phyloP scores from a whole-genome alignment of 2,329 filamentous ascomycete genomes.

The Monilinia vaccinii-corymbosi region DNA sequence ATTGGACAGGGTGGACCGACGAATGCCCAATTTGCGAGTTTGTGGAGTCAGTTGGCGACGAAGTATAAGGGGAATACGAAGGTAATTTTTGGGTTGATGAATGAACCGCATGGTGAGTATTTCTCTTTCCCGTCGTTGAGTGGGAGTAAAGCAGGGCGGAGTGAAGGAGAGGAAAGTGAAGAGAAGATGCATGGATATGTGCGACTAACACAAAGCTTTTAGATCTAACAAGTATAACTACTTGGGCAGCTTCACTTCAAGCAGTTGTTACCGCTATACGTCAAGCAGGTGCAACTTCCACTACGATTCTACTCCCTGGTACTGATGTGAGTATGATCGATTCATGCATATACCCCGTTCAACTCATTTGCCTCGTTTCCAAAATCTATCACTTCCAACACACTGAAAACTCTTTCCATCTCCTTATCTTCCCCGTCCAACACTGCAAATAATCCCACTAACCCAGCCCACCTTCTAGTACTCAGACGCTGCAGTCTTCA shows the following conservation, averaged over 20 bases:
- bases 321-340: conserved; percentile 32
- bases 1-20: conserved; percentile 57
- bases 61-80: conserved; percentile 47
- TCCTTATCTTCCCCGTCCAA: too few relatives aligned
- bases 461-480: conserved; percentile 29
- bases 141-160: background rate
- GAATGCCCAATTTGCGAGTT: conserved; percentile 44
- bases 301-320: conserved; percentile 57
- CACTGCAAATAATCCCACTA: background rate
- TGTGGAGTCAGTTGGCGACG: conserved; percentile 50
- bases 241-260: conserved; percentile 54
- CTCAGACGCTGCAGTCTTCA: conserved; percentile 40
- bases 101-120: conserved; percentile 48
- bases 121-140: background rate
- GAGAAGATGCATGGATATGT: conserved; percentile 3
- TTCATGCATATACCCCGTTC: background rate
- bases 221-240: conserved; percentile 34
- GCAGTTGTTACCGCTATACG: conserved; percentile 57
- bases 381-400: background rate
- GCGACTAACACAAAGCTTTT: background rate
- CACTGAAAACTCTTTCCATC: background rate
- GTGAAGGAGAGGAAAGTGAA: too few relatives aligned
- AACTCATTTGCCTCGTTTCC: background rate
- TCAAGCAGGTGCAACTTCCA: conserved; percentile 48
- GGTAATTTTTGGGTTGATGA: conserved; percentile 59